A percentile compares a stretch with the other conserved stretches of the same genome.
Conservation (phyloP, 139 green algal genomes). For the Auxenochlorella pyrenoidosa region DNA sequence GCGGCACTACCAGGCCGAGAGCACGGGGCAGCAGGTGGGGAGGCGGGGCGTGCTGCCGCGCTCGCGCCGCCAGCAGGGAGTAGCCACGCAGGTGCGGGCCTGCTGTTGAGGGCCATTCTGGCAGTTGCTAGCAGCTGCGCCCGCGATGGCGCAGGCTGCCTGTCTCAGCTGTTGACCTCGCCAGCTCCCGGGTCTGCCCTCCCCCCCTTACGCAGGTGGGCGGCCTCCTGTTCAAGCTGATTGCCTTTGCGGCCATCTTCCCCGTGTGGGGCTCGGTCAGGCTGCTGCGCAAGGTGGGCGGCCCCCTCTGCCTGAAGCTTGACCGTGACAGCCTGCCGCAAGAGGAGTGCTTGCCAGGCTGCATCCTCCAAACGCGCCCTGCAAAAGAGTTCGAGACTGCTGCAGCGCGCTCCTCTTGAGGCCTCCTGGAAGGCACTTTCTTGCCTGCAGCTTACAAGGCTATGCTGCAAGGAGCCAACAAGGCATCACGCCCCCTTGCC, state of each 20-base stretch:
- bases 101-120: no score
- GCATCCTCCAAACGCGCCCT: no score
- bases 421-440: neutral
- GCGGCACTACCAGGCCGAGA: conserved; percentile 28
- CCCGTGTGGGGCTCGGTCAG: conserved; percentile 4
- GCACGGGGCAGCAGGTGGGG: neutral
- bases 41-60: no score
- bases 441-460: neutral
- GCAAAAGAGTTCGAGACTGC: neutral
- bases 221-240: neutral
- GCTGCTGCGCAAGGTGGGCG: no score
- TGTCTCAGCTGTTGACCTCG: neutral
- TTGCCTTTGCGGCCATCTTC: conserved; percentile 13
- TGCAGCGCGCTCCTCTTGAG: neutral
- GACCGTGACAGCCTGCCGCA: no score
- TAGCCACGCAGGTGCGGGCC: no score
- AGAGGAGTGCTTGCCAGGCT: no score
- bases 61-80: no score
- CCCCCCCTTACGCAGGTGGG: neutral
- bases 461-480: neutral
- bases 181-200: no score
- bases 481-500: no score
- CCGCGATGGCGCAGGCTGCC: neutral
- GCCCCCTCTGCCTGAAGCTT: no score
- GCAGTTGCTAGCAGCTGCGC: no score